A percentile compares a stretch with the other conserved stretches of the same genome.
Evolutionary conservation across 1,284 basidiomycete genomes (phyloP).

Genomic region (Fomes fomentarius): DNA sequence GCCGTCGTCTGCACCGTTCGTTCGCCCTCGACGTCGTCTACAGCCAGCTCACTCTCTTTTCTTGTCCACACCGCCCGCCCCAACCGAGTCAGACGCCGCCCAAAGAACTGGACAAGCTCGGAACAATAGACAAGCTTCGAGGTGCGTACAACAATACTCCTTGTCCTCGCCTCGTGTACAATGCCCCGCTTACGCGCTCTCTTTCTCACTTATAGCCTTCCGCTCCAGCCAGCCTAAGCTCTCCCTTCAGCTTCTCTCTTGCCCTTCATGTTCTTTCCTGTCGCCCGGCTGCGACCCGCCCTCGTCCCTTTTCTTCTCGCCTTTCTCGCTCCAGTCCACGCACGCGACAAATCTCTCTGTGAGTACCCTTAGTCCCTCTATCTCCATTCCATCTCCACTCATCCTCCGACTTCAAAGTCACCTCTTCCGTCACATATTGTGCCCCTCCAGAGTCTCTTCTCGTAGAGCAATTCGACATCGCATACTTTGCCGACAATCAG

Average conservation of each 20-base stretch:
- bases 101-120: slow-evolving; percentile 26
- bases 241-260: slow-evolving; percentile 6
- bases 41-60: too few relatives aligned
- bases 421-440: slow-evolving; percentile 89
- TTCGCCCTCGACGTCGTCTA: too few relatives aligned
- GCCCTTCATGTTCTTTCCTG: slow-evolving; percentile 58
- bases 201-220: slow-evolving; percentile 4
- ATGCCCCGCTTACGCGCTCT: slow-evolving; percentile 1
- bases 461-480: slow-evolving; percentile 80
- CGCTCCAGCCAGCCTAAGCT: background rate
- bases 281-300: slow-evolving; percentile 72
- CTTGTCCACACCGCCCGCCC: too few relatives aligned
- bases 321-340: slow-evolving; percentile 42
- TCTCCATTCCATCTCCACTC: slow-evolving; percentile 10
- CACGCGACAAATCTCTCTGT: slow-evolving; percentile 62
- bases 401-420: slow-evolving; percentile 50
- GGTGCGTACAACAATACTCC: slow-evolving; percentile 23
- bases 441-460: slow-evolving; percentile 79
- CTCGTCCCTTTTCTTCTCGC: slow-evolving; percentile 44
- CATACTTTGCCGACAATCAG: slow-evolving; percentile 72
- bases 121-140: slow-evolving; percentile 28
- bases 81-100: too few relatives aligned
- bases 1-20: too few relatives aligned
- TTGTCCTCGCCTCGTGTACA: slow-evolving; percentile 22
- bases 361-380: slow-evolving; percentile 33